phyloP scores from a whole-genome alignment of 192 early-diverging fungal species.

The Coemansia sp. region DNA sequence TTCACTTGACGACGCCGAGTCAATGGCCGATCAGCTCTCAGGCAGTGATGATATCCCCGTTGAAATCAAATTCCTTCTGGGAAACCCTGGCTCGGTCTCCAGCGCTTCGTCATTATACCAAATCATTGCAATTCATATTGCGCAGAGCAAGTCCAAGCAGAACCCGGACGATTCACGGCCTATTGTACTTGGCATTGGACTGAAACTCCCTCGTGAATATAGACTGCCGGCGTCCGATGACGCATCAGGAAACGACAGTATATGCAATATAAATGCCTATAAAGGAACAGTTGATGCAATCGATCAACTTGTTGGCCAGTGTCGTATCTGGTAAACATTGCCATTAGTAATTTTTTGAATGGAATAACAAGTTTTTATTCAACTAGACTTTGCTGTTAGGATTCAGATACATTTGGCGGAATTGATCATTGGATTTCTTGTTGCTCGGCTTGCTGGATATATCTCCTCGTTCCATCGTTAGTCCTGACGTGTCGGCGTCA shows the following conservation, averaged over 20 bases:
- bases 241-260: not conserved
- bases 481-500: not conserved
- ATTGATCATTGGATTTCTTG: slow-evolving; percentile 33
- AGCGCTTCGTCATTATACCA: slow-evolving; percentile 39
- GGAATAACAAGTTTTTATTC: too few species aligned
- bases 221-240: slow-evolving; percentile 10
- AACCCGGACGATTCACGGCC: slow-evolving; percentile 29
- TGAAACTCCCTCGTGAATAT: slow-evolving; percentile 30
- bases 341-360: not conserved
- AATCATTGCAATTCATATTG: slow-evolving; percentile 28
- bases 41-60: slow-evolving; percentile 27
- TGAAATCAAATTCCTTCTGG: slow-evolving; percentile 41
- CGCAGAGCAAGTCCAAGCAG: slow-evolving; percentile 28
- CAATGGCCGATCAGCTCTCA: slow-evolving; percentile 9
- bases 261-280: slow-evolving; percentile 11
- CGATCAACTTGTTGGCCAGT: slow-evolving; percentile 17
- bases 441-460: not conserved
- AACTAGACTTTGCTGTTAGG: not conserved
- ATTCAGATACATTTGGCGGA: slow-evolving; percentile 29
- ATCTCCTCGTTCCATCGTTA: not conserved
- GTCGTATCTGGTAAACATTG: slow-evolving; percentile 20
- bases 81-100: slow-evolving; percentile 13
- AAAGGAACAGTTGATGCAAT: slow-evolving; percentile 14
- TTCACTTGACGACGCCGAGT: slow-evolving; percentile 3
- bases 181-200: slow-evolving; percentile 30